Evolutionary conservation across 495 filamentous ascomycete species (phyloP).

Genomic region (Pyronema domesticum): DNA sequence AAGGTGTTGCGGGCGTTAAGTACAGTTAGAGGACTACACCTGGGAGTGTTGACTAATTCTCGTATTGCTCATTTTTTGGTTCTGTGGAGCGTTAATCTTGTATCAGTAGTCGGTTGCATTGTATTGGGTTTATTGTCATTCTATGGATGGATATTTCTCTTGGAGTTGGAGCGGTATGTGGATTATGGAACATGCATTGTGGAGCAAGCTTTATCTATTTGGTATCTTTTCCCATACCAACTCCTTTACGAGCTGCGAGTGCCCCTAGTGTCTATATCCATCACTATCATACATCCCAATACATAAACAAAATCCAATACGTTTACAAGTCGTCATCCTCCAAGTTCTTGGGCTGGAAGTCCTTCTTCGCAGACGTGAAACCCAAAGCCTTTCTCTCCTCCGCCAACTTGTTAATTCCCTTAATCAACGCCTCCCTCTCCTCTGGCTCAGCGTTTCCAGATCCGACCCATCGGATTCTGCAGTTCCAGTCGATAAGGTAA

Average conservation of each 20-base stretch:
- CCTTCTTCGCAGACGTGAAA: too few relatives aligned
- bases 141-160: background rate
- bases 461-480: constrained; percentile 86
- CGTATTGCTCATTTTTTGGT: background rate
- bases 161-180: background rate
- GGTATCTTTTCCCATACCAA: too few relatives aligned
- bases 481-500: constrained; percentile 73
- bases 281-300: background rate
- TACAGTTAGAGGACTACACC: background rate
- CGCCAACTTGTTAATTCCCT: constrained; percentile 47
- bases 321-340: background rate
- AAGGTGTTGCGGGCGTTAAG: background rate
- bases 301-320: background rate
- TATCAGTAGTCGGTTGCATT: background rate
- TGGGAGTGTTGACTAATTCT: background rate
- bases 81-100: background rate
- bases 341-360: background rate
- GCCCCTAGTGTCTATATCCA: background rate
- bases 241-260: background rate
- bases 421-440: constrained; percentile 56
- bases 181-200: background rate
- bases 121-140: background rate
- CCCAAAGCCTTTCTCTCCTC: constrained; percentile 30
- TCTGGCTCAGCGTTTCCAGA: constrained; percentile 53
- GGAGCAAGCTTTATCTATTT: background rate